These are phyloP conservation scores for Zymoseptoria tritici DNA, from an alignment of 2,329 filamentous ascomycete species.

Conservation along the genomic window DNA sequence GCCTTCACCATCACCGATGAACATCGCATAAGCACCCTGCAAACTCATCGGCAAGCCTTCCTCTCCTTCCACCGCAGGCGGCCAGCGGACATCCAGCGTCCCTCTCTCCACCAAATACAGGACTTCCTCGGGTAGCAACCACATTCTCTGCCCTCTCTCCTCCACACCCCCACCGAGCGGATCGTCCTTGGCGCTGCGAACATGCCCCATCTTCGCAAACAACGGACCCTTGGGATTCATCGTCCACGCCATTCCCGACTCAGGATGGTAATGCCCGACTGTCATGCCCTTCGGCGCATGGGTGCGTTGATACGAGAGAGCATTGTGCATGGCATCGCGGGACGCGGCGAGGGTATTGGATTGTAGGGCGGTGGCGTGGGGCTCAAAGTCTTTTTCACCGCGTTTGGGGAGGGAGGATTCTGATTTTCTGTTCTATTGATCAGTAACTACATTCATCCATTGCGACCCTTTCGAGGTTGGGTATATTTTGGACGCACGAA, in stretches of 20 bases:
- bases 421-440: conserved; percentile 24
- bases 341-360: conserved; percentile 70
- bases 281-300: conserved; percentile 62
- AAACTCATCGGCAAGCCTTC: conserved; percentile 77
- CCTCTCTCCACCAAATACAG: conserved; percentile 84
- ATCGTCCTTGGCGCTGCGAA: conserved; percentile 47
- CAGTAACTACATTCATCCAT: no score
- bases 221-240: conserved; percentile 65
- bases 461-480: no score
- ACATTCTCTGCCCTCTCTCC: conserved; percentile 42
- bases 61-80: conserved; percentile 38
- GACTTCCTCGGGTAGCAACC: conserved; percentile 87
- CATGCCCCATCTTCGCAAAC: conserved; percentile 69
- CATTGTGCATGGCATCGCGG: conserved; percentile 80
- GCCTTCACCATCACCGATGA: conserved; percentile 60
- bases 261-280: conserved; percentile 67
- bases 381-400: conserved; percentile 95
- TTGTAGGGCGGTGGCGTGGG: conserved; percentile 79
- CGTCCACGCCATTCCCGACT: conserved; percentile 52
- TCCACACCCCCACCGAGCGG: conserved; percentile 23
- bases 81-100: conserved; percentile 81
- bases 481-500: no score
- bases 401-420: conserved; percentile 66
- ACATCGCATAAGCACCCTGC: conserved; percentile 79
- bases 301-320: conserved; percentile 67